Conservation (phyloP, 305 asterid genomes). For the Fraxinus angustifolia region DNA sequence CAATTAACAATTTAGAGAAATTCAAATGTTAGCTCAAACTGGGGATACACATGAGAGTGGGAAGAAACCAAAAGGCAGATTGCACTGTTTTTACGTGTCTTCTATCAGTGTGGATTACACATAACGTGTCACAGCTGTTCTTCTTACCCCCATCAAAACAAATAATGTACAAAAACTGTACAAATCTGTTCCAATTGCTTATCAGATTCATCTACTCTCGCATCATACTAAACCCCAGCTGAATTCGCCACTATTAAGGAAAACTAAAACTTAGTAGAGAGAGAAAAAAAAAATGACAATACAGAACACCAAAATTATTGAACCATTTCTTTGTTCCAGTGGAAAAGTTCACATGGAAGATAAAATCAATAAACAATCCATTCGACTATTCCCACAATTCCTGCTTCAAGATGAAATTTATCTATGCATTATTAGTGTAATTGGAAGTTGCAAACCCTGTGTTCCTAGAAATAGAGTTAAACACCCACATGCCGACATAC, state of each 20-base stretch:
- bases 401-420: neutral
- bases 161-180: neutral
- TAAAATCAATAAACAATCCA: neutral
- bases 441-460: neutral
- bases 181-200: neutral
- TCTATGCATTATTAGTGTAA: neutral
- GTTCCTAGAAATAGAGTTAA: neutral
- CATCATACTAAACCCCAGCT: neutral
- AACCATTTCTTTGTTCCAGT: neutral
- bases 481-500: neutral
- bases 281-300: neutral
- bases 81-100: neutral
- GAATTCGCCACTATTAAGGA: neutral
- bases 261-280: neutral
- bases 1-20: neutral
- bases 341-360: neutral
- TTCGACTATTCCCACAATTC: neutral
- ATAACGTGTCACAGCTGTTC: neutral
- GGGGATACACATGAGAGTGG: neutral
- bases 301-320: neutral
- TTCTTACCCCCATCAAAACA: neutral
- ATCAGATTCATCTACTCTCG: neutral
- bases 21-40: neutral
- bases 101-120: neutral
- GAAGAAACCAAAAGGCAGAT: neutral